Percentiles rank a stretch among this genome's conserved stretches.
Conservation (phyloP, 2,329 filamentous ascomycete species). For the Trichoderma harzianum region DNA sequence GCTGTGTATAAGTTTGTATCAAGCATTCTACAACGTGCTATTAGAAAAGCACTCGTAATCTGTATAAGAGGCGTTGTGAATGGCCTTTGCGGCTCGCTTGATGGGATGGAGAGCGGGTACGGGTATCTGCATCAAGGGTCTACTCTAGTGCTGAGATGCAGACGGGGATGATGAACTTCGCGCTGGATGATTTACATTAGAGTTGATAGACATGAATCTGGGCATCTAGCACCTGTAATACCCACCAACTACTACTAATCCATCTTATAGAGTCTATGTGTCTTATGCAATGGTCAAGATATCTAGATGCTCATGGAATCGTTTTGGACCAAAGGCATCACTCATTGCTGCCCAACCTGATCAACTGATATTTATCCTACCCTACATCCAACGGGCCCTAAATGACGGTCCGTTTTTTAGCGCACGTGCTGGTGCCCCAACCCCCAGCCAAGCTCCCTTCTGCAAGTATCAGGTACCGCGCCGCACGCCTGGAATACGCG, state of each 20-base stretch:
- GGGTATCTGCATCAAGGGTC: background rate
- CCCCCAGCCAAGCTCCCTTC: background rate
- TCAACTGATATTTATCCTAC: background rate
- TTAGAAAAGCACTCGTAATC: background rate
- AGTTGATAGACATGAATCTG: background rate
- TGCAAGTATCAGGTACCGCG: background rate
- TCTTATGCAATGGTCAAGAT: background rate
- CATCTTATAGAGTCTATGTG: background rate
- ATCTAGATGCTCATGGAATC: background rate
- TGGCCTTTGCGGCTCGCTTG: background rate
- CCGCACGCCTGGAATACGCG: background rate
- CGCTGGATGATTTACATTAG: background rate
- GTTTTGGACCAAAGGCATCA: background rate
- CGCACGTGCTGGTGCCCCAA: background rate
- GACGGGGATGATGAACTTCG: background rate
- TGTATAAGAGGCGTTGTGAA: background rate
- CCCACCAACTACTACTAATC: no score
- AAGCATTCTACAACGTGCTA: background rate
- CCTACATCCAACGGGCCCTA: background rate
- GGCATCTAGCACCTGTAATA: no score
- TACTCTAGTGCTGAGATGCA: background rate
- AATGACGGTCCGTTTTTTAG: conserved; percentile 15
- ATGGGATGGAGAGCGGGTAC: background rate
- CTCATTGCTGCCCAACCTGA: background rate
- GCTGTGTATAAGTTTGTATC: background rate